Evolutionary conservation across 2,329 filamentous ascomycete species (phyloP).

Genomic region (Monosporascus sp.): DNA sequence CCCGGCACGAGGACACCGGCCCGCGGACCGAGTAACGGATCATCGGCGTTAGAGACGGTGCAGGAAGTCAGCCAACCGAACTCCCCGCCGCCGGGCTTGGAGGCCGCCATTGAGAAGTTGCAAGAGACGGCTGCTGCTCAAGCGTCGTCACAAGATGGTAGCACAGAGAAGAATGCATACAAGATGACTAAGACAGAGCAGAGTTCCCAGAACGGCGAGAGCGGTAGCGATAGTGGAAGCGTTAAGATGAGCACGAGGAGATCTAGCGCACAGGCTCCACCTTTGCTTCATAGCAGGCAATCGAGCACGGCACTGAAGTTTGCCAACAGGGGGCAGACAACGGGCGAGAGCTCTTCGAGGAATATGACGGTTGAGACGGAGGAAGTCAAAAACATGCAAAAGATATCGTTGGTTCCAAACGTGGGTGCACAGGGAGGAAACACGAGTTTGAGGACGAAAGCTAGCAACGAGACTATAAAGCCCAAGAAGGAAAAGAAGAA

Average conservation of each 20-base stretch:
- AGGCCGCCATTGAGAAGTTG: conserved; percentile 45
- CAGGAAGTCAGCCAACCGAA: conserved; percentile 80
- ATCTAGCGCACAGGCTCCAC: conserved; percentile 38
- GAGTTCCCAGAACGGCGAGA: conserved; percentile 46
- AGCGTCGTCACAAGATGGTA: conserved; percentile 29
- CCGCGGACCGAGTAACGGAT: conserved; percentile 53
- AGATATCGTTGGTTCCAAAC: conserved; percentile 65
- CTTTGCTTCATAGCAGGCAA: conserved; percentile 55
- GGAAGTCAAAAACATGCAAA: conserved; percentile 85
- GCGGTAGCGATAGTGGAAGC: conserved; percentile 62
- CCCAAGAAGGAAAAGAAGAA: conserved; percentile 92
- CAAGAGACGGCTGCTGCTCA: conserved; percentile 44
- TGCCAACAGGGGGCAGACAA: conserved; percentile 59
- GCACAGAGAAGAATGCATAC: conserved; percentile 34
- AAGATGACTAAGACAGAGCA: conserved; percentile 43
- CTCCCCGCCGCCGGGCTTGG: conserved; percentile 51
- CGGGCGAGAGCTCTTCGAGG: conserved; percentile 66
- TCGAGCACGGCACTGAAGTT: conserved; percentile 64
- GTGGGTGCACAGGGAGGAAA: conserved; percentile 59
- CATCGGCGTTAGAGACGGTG: conserved; percentile 75
- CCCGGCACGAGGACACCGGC: conserved; percentile 56
- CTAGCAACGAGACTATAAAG: conserved; percentile 91
- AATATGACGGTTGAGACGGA: conserved; percentile 99
- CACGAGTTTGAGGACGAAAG: conserved; percentile 76
- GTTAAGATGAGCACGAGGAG: conserved; percentile 38